phyloP scores from a whole-genome alignment of 371 early-diverging fungal genomes.

The Sporodiniella umbellata region DNA sequence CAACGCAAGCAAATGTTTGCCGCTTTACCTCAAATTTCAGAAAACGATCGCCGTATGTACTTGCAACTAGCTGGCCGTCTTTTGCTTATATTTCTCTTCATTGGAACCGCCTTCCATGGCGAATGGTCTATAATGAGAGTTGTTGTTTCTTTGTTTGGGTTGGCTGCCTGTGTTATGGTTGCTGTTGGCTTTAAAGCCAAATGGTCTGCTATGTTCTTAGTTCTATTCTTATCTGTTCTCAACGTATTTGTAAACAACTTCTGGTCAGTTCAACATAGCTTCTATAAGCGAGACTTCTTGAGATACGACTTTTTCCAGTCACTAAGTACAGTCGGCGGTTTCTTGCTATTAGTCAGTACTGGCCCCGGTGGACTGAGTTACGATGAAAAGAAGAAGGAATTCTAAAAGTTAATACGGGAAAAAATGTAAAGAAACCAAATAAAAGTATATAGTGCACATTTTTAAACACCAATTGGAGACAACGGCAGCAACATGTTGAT shows the following conservation, averaged over 20 bases:
- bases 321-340: conserved; percentile 92
- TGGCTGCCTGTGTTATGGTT: conserved; percentile 91
- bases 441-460: too few relatives aligned
- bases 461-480: too few relatives aligned
- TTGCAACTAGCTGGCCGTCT: conserved; percentile 90
- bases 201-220: conserved; percentile 90
- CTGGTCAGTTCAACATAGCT: conserved; percentile 86
- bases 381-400: conserved; percentile 96
- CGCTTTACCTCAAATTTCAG: conserved; percentile 80
- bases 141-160: conserved; percentile 69
- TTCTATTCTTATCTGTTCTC: conserved; percentile 81
- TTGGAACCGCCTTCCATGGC: conserved; percentile 86
- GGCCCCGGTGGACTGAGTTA: conserved; percentile 92
- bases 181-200: conserved; percentile 97
- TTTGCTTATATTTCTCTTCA: conserved; percentile 87
- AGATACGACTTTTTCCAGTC: conserved; percentile 99
- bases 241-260: conserved; percentile 95
- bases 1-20: conserved; percentile 80
- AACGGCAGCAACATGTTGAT: too few relatives aligned
- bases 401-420: too few relatives aligned
- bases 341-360: conserved; percentile 85
- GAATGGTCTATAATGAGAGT: conserved; percentile 71
- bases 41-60: conserved; percentile 80
- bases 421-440: too few relatives aligned
- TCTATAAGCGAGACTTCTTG: conserved; percentile 85